These are phyloP conservation scores for Tanacetum coccineum DNA, from an alignment of 129 eudicot genomes.

Conservation along the genomic window DNA sequence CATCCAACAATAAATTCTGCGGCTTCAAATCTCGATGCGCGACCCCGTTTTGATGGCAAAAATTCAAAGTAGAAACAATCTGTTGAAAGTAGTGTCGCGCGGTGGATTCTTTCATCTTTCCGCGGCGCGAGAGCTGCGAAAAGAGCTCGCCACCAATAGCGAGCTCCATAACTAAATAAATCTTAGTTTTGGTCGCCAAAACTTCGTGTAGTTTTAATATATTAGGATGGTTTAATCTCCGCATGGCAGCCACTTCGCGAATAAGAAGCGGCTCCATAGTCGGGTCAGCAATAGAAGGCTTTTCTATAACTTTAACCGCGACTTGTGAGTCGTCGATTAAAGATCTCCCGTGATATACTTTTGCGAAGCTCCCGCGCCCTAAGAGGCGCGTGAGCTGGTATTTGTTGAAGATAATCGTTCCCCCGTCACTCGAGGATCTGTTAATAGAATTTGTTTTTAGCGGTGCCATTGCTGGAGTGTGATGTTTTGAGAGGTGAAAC, in stretches of 20 bases:
- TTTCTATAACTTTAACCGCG: slow-evolving; percentile 69
- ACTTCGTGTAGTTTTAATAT: slow-evolving; percentile 72
- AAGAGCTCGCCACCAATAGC: slow-evolving; percentile 72
- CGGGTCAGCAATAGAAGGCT: slow-evolving; percentile 37
- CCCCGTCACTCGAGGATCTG: slow-evolving; percentile 48
- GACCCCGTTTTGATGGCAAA: slow-evolving; percentile 75
- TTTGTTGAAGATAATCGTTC: slow-evolving; percentile 49
- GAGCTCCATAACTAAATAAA: slow-evolving; percentile 90
- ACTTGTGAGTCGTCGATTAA: slow-evolving; percentile 37
- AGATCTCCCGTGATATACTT: slow-evolving; percentile 53
- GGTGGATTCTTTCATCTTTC: slow-evolving; percentile 55
- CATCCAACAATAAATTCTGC: slow-evolving; percentile 57
- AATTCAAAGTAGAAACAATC: slow-evolving; percentile 59
- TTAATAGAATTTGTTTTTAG: slow-evolving; percentile 21
- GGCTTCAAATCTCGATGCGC: slow-evolving; percentile 84
- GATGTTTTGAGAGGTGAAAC: no score
- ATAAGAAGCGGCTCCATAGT: slow-evolving; percentile 59
- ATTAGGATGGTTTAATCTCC: slow-evolving; percentile 66
- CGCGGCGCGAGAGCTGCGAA: slow-evolving; percentile 45
- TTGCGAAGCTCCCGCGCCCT: slow-evolving; percentile 84
- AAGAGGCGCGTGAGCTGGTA: slow-evolving; percentile 64
- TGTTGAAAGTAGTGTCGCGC: slow-evolving; percentile 60
- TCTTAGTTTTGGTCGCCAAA: slow-evolving; percentile 69
- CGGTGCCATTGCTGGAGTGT: slow-evolving; percentile 21
- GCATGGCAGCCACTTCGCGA: slow-evolving; percentile 83